Evolutionary conservation across 306 rosid genomes (phyloP), one percentile per base, ranked within the genome.

Genomic region (Amphicarpaea edgeworthii): DNA sequence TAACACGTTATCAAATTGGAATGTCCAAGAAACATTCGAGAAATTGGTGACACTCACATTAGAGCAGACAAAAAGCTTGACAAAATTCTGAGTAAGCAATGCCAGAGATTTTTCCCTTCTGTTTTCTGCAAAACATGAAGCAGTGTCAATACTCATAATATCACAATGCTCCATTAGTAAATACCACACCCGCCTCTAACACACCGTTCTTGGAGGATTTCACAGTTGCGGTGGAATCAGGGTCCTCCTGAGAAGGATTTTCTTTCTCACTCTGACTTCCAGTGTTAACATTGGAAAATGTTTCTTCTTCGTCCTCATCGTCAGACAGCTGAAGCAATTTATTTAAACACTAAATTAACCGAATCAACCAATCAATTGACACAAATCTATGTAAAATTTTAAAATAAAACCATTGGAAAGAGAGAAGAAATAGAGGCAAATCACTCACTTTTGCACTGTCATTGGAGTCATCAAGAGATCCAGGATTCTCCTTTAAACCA

Each of bases 61-160:
- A 23, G 91, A 83, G 84, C 93, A 90, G 67, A 93, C 67, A 69
- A 93, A 93, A 80, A 93, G 95, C 90, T 93, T 93, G 74, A 93
- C 87, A 84, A 93, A 90, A 83, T 89, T 93, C 82, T 87, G 93
- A 17, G 98, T 88, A 58, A 93, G 91, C 59, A 90, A 85, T 2
- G 96, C 86, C 59, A 93, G 65, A 19, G 96, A 93, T 51, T 89
- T 93, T 81, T 93, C 95, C 86, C 91, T 82, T 72, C 88, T 80
- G 72, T 86, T 86, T 14, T 89, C 96, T 90, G 95, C 73, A 24
- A 73, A 78, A 45, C 17, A 26, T 24, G 23, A 68, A 75, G 26
- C 51, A 11, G 12, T 23, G 50, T 79, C 28, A 63, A n/a, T 40
- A 30, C 57, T 60, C 67, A 53, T 37, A 26, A 79, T 15, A 47